Evolutionary conservation across 2,329 filamentous ascomycete genomes (phyloP), one percentile per base, ranked within the genome.

Genomic region (Scytalidium lignicola): DNA sequence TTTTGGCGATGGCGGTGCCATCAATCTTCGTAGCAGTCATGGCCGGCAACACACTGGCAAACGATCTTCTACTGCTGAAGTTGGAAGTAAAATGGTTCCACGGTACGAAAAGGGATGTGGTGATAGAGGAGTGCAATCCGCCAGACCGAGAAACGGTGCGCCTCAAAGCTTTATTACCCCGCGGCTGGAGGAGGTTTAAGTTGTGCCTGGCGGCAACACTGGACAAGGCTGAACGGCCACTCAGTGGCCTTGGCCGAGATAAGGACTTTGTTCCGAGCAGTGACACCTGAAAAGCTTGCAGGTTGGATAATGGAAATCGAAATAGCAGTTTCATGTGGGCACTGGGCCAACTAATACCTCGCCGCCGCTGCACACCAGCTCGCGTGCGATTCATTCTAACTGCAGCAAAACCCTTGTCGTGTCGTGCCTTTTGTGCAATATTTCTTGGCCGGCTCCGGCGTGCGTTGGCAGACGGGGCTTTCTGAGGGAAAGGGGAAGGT

Each of bases 21-120:
- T 99, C 93, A 63, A 99, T 93, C 76, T 90, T 96, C 62, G 79
- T 82, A 59, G 90, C 92, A 60, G 83, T 82, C 91, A 96, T 97
- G 65, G 72, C 75, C 70, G 72, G 64, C 60, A 73, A 60, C 55
- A 78, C 82, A 58, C 66, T 73, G 55, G 74, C 75, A 63, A 83
- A 79, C 37, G 48, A 58, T 47, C 64, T 64, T 49, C 43, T 15
- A 23, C 55, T 54, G 15, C 21, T 42, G 20, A 13, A 17, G 41
- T 45, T 47, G 37, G 49, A 37, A 32, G 52, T 28, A 28, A 29
- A 26, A 20, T 10, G 12, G 23, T 18, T 23, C 10, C n/a, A n/a
- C n/a, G 3, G 9, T 49, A 41, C 43, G 44, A 44, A 43, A 40
- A 50, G 51, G 42, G 43, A 19, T 44, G 40, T 50, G 44, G 28